Evolutionary conservation across 257 asterid genomes (phyloP).

Genomic region (Solanum chmielewskii): DNA sequence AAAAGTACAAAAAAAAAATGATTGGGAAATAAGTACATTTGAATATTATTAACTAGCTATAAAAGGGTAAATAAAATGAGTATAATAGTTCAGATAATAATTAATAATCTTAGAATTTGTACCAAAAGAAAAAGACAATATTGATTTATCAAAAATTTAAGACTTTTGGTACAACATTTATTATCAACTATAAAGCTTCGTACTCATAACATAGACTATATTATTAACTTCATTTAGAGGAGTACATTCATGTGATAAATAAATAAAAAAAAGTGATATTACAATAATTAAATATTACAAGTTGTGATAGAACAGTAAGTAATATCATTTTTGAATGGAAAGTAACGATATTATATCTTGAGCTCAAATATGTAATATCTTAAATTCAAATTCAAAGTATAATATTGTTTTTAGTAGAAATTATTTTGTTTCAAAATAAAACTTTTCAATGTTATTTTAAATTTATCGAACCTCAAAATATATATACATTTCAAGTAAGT

Average conservation of each 20-base stretch:
- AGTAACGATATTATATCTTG: too few relatives aligned
- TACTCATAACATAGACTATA: neutral
- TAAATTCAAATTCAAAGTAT: neutral
- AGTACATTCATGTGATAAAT: neutral
- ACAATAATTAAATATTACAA: neutral
- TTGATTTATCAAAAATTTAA: neutral
- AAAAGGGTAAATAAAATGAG: neutral
- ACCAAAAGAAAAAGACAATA: neutral
- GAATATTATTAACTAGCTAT: neutral
- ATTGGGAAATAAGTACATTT: neutral
- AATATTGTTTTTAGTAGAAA: neutral
- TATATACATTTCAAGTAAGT: neutral
- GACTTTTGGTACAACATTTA: neutral
- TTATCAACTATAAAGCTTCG: neutral
- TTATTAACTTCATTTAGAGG: neutral
- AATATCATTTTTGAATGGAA: too few relatives aligned
- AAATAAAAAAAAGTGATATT: neutral
- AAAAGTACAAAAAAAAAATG: neutral
- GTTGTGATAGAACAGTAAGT: too few relatives aligned
- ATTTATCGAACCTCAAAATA: neutral
- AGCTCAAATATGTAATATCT: neutral
- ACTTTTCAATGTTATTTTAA: fast-evolving
- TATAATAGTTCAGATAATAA: neutral
- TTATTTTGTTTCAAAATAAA: fast-evolving
- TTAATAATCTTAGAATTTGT: neutral